Conservation (phyloP, 2,329 filamentous ascomycete species). For the Lachnellula suecica region DNA sequence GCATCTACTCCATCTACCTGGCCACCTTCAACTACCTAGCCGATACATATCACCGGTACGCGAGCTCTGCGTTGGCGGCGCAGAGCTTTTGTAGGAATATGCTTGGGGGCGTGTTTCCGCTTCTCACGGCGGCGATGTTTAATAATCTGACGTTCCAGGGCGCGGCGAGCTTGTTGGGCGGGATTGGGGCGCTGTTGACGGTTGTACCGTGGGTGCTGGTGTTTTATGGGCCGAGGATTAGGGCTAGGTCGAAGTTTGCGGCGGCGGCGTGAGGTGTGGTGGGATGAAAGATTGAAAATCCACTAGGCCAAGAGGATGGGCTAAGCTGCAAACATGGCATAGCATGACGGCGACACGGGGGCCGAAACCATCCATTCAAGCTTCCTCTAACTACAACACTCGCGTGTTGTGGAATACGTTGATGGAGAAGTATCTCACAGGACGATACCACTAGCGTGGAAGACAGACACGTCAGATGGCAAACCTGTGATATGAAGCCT, state of each 20-base stretch:
- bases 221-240: constrained; percentile 74
- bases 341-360: no score
- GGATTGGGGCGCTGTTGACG: constrained; percentile 63
- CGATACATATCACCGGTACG: constrained; percentile 82
- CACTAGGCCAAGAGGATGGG: no score
- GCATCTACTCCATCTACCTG: constrained; percentile 84
- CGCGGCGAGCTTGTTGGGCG: constrained; percentile 75
- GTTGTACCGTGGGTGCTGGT: constrained; percentile 86
- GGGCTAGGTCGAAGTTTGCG: constrained; percentile 75
- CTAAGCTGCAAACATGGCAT: no score
- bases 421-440: no score
- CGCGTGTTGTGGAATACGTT: no score
- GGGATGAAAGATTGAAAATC: not conserved
- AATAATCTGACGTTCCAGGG: constrained; percentile 66
- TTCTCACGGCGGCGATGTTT: constrained; percentile 75
- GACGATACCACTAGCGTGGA: no score
- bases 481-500: no score
- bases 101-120: constrained; percentile 76
- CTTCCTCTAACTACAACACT: no score
- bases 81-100: constrained; percentile 87
- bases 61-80: constrained; percentile 81
- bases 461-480: no score
- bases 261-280: constrained; percentile 18
- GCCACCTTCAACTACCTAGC: constrained; percentile 92
- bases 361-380: no score